phyloP scores from a whole-genome alignment of 305 asterid species.

The Coffea humblotiana region DNA sequence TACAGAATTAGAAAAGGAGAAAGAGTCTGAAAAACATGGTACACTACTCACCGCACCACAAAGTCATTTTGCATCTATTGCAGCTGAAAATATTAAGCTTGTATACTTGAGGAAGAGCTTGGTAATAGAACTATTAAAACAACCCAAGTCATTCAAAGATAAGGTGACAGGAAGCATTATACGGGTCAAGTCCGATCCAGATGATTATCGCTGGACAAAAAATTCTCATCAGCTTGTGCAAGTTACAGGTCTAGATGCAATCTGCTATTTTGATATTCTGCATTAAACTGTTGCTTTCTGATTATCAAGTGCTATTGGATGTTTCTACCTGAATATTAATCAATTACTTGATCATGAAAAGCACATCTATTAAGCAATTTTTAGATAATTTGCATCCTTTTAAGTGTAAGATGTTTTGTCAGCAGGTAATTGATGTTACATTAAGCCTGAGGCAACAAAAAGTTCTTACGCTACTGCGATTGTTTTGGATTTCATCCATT shows the following conservation, averaged over 20 bases:
- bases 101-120: constrained; percentile 76
- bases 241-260: constrained; percentile 62
- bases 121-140: constrained; percentile 51
- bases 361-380: background rate
- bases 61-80: constrained; percentile 56
- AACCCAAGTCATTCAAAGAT: constrained; percentile 58
- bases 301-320: background rate
- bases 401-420: background rate
- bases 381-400: constrained; percentile 4
- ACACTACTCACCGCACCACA: constrained; percentile 20
- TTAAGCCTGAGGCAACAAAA: background rate
- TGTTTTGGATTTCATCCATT: background rate
- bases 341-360: background rate
- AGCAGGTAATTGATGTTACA: background rate
- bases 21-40: constrained; percentile 29
- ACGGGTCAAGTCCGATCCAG: constrained; percentile 54
- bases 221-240: constrained; percentile 62
- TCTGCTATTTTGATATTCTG: background rate
- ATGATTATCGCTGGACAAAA: constrained; percentile 37
- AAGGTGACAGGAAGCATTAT: constrained; percentile 78
- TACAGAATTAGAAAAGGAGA: constrained; percentile 29
- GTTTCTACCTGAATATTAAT: background rate
- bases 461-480: no score
- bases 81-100: constrained; percentile 68
- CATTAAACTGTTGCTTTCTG: background rate